These are phyloP conservation scores for Podospora bellae-mahoneyi DNA, from an alignment of 495 filamentous ascomycete genomes.

Conservation along the genomic window DNA sequence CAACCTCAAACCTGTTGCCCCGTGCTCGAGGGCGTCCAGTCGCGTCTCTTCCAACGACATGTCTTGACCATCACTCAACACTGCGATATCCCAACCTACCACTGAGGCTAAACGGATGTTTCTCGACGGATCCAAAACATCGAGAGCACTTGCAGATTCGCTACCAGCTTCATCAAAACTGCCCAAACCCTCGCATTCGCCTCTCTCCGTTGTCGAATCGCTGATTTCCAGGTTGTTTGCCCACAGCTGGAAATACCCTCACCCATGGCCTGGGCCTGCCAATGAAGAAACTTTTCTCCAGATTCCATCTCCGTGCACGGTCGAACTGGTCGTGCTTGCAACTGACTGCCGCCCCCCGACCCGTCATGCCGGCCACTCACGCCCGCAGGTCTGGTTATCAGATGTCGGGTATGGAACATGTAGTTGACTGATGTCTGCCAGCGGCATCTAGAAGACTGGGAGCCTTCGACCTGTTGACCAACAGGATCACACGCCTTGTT, in stretches of 20 bases:
- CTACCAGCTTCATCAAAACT: not conserved
- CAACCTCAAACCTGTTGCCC: slow-evolving; percentile 37
- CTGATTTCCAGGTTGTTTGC: not conserved
- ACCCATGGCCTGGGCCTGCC: not conserved
- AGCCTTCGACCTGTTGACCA: not conserved
- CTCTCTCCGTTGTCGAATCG: not conserved
- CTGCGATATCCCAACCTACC: slow-evolving; percentile 8
- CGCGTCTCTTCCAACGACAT: slow-evolving; percentile 33
- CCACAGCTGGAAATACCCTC: not conserved
- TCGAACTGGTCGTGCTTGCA: slow-evolving; percentile 4
- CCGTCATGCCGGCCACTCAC: slow-evolving; percentile 15
- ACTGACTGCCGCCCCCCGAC: slow-evolving; percentile 4
- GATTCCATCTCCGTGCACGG: slow-evolving; percentile 14
- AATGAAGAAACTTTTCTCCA: not conserved
- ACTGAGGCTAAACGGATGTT: slow-evolving; percentile 2
- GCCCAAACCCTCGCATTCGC: not conserved
- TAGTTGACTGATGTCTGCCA: not conserved
- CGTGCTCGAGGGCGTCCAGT: slow-evolving; percentile 23
- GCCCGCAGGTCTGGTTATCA: slow-evolving; percentile 4
- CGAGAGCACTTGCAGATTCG: slow-evolving; percentile 7
- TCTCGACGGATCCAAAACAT: slow-evolving; percentile 4
- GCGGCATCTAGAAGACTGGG: not conserved
- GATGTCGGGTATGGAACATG: not conserved
- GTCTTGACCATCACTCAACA: slow-evolving; percentile 8
- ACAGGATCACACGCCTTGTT: not conserved